phyloP scores from a whole-genome alignment of 2,329 filamentous ascomycete genomes.

The Colletotrichum camelliae region DNA sequence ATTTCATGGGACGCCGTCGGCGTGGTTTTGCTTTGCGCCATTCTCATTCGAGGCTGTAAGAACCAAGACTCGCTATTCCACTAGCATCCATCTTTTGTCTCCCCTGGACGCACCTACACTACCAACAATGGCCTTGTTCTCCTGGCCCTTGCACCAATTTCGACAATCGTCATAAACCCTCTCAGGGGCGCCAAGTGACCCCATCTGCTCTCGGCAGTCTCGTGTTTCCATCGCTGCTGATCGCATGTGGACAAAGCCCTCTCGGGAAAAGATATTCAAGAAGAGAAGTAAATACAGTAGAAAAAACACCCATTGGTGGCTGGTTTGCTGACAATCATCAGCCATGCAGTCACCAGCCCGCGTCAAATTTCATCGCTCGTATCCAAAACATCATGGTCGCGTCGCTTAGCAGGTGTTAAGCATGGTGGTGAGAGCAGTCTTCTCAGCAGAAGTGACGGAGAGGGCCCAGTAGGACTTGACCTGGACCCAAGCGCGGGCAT shows the following conservation, averaged over 20 bases:
- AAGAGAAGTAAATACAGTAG: neutral
- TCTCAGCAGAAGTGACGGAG: slow-evolving; percentile 75
- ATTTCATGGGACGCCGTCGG: neutral
- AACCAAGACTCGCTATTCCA: neutral
- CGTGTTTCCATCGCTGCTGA: neutral
- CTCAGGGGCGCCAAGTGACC: neutral
- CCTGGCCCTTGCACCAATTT: neutral
- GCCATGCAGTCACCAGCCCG: neutral
- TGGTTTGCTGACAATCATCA: neutral
- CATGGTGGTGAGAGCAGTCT: slow-evolving; percentile 69
- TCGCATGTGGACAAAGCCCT: neutral
- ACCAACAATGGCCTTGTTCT: neutral
- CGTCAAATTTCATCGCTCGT: neutral
- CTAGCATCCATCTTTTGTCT: neutral
- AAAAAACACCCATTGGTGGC: neutral
- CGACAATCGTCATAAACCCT: neutral
- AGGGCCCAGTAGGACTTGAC: slow-evolving; percentile 78
- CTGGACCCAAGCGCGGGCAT: slow-evolving; percentile 77
- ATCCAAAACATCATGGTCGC: neutral
- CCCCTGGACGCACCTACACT: neutral
- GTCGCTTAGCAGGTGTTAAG: slow-evolving; percentile 62
- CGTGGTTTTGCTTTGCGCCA: neutral
- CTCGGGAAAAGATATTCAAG: neutral
- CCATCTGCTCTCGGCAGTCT: neutral
- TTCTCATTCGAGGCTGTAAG: neutral